Evolutionary conservation across 306 rosid species (phyloP), one percentile per base, ranked within the genome.

Genomic region (Datisca glomerata): DNA sequence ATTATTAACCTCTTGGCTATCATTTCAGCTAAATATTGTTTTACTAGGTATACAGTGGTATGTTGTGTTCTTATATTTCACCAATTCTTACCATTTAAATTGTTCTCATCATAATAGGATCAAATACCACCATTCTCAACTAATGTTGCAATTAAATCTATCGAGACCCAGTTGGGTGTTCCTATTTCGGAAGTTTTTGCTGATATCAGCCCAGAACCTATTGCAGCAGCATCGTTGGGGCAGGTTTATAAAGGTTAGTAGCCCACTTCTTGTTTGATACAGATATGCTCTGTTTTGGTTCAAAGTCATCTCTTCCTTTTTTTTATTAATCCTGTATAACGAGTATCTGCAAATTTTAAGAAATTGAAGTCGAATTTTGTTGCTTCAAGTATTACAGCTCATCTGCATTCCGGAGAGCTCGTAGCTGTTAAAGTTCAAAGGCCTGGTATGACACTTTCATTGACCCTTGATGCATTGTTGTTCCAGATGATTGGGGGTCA

Each of bases 361-460:
- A 31, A 14, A 31, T 2, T 7, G 36, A 31, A 31, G 36, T 31
- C n/a, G n/a, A 31, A 54, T 67, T 63, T 73, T 72, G 65, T 57
- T 73, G 64, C 65, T 73, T 83, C 78, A 89, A 89, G 95, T 77
- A 57, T 80, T 77, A 79, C 98, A 89, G 98, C 95, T 78, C 95
- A 84, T 61, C 65, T 89, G 91, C 91, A 59, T 49, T 67, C 93
- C 38, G 98, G 98, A 61, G 98, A 89, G 68, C 77, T 80, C 55
- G 95, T 84, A 56, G 98, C 95, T 12, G 95, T 84, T 57, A 89
- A 89, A 61, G 95, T 89, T 12, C 98, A 89, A 76, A 74, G 98
- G 69, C 95, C 95, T 28, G 98, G 98, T 39, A 84, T 89, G 95
- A 63, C 86, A 21, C 91, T 80, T 70, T 61, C 66, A 42, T 64